These are phyloP conservation scores for Fusarium piperis DNA, from an alignment of 2,329 filamentous ascomycete species.

Conservation along the genomic window DNA sequence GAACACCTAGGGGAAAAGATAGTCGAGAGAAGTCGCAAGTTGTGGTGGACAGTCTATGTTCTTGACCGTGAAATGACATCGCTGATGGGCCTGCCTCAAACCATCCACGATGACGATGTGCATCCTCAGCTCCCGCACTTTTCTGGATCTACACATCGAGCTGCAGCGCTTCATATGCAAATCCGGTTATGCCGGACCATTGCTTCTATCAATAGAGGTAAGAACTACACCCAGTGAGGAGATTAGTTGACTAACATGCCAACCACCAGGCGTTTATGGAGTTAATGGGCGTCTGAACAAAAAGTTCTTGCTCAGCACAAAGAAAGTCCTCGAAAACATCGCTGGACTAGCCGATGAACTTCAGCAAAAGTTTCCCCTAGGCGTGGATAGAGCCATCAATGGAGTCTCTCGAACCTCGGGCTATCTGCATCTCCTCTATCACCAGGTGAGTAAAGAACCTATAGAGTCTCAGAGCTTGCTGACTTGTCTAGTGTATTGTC, in stretches of 20 bases:
- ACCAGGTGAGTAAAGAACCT: constrained; percentile 38
- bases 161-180: constrained; percentile 46
- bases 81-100: constrained; percentile 61
- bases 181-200: constrained; percentile 44
- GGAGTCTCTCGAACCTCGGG: constrained; percentile 46
- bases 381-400: constrained; percentile 44
- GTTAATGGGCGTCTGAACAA: constrained; percentile 43
- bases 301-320: constrained; percentile 45
- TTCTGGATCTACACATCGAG: constrained; percentile 39
- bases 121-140: constrained; percentile 51
- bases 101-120: constrained; percentile 61
- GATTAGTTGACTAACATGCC: neutral
- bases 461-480: neutral
- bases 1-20: constrained; percentile 51
- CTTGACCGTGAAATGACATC: constrained; percentile 64
- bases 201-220: constrained; percentile 46
- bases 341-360: constrained; percentile 45
- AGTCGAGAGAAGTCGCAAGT: constrained; percentile 57
- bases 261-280: constrained; percentile 42
- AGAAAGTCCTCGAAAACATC: constrained; percentile 43
- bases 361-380: constrained; percentile 42
- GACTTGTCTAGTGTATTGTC: constrained; percentile 42
- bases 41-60: constrained; percentile 66
- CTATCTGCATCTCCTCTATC: constrained; percentile 46
- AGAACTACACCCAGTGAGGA: fast-evolving